Percentiles rank a stretch among this genome's conserved stretches.
Conservation (phyloP, 345 rosid species). For the Crucihimalaya himalaica region DNA sequence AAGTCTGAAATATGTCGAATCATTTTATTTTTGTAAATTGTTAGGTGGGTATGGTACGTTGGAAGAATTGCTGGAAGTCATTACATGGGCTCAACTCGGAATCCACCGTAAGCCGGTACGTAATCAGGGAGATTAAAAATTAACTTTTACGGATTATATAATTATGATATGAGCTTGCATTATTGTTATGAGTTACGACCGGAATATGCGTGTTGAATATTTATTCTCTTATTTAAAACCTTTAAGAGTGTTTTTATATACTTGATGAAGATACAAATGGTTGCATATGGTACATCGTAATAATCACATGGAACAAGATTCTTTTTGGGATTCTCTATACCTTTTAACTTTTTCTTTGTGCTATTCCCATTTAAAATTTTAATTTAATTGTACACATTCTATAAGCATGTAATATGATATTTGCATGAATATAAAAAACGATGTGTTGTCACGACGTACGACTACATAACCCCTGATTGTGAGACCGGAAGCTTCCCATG, state of each 20-base stretch:
- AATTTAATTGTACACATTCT: conserved; percentile 9
- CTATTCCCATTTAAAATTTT: background rate
- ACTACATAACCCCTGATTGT: conserved; percentile 43
- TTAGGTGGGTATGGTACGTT: conserved; percentile 97
- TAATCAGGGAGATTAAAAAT: conserved; percentile 17
- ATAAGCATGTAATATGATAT: conserved; percentile 29
- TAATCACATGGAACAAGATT: conserved; percentile 35
- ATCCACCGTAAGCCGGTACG: conserved; percentile 94
- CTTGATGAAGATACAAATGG: conserved; percentile 28
- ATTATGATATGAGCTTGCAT: conserved; percentile 19
- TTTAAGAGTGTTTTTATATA: background rate
- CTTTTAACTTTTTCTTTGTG: background rate
- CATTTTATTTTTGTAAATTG: background rate
- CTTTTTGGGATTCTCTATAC: conserved; percentile 26
- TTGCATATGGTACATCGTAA: conserved; percentile 37
- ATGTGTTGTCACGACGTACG: conserved; percentile 40
- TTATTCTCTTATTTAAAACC: conserved; percentile 9
- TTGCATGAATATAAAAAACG: conserved; percentile 17
- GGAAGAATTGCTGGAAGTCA: conserved; percentile 91
- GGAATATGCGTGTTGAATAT: conserved; percentile 37
- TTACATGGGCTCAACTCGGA: conserved; percentile 98
- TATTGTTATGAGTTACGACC: conserved; percentile 37
- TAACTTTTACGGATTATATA: background rate
- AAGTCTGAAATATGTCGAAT: background rate
- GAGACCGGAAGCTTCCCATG: conserved; percentile 46